Base-by-base conservation (phyloP, 2,329 filamentous ascomycete species). In the Colletotrichum acutatum region DNA sequence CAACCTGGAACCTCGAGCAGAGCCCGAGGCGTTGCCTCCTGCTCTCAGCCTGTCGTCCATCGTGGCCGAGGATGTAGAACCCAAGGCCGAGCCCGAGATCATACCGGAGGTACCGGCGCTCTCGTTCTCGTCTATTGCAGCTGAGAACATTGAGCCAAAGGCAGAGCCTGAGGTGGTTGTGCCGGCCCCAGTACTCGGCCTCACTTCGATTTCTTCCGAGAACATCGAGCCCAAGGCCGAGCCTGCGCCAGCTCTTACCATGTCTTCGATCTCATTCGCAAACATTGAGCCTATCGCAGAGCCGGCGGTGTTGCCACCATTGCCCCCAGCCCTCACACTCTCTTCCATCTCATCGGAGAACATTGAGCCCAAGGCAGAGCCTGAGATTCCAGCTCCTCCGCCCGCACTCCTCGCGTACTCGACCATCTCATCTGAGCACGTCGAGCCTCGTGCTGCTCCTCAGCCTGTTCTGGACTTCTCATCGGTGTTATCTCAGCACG, bases 231-330 rank as follows among this genome's bases (percentile, higher is more conserved):
- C 81, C 5, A 74, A 74, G 53, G 80, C 80, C 66, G 79, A 82
- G 62, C 78, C 77, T 19, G 78, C 75, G 42, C 79, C 80, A 2
- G 68, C 73, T 5, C 68, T 82, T 54, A 77, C 69, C 54, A 62
- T 83, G 69, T 80, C 82, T 8, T 75, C 78, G 5, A 76, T 84
- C 32, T 61, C 78, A 11, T 77, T 78, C 1, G 78, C 88, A 76
- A 75, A 82, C 61, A 80, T 89, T 24, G 83, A 86, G 75, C 86
- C 86, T 2, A 76, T 77, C 8, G 79, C 82, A 26, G 86, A 86
- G 66, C 74, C 81, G 2, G 80, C 80, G 64, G 52, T 74, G 3
- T 71, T 72, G 28, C 76, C 80, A 3, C 77, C 79, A 26, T 78
- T 83, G 34, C 81, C 80, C 6, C 74, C 77, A 16, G 71, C 78